Evolutionary conservation across 2,329 filamentous ascomycete genomes (phyloP).

Genomic region (Aspergillus sp.): DNA sequence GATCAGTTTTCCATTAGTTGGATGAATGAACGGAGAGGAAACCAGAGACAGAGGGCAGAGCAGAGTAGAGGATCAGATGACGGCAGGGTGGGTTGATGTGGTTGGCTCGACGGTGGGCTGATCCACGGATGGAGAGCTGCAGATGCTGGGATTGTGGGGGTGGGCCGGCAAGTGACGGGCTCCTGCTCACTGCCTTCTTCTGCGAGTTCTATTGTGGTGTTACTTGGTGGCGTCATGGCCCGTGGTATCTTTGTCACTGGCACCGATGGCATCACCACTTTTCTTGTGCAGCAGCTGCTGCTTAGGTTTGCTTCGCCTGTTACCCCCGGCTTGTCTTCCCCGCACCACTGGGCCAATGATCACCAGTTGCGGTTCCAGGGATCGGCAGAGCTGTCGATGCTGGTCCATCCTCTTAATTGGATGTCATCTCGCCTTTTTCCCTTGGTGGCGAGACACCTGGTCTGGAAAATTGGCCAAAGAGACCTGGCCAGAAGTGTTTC

Average conservation of each 20-base stretch:
- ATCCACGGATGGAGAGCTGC: neutral
- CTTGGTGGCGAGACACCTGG: too few species aligned
- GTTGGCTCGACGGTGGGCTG: conserved; percentile 6
- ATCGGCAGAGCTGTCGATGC: too few species aligned
- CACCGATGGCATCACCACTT: neutral
- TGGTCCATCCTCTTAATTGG: too few species aligned
- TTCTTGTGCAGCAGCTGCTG: neutral
- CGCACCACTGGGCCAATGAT: neutral
- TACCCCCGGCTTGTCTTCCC: neutral
- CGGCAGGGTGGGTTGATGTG: conserved; percentile 4
- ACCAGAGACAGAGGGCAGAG: too few species aligned
- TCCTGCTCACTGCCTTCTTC: too few species aligned
- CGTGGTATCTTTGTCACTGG: neutral
- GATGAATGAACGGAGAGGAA: neutral
- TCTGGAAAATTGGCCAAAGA: too few species aligned
- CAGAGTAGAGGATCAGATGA: conserved; percentile 1
- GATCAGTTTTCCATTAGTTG: neutral
- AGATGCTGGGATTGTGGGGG: conserved; percentile 8
- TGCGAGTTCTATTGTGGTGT: too few species aligned
- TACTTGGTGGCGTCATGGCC: neutral
- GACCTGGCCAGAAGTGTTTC: too few species aligned
- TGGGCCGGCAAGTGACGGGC: conserved; percentile 9
- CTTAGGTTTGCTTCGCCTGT: too few species aligned
- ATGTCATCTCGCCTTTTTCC: too few species aligned
- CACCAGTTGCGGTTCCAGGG: too few species aligned